Percentiles rank a stretch among this genome's conserved stretches.
Evolutionary conservation across 116 monocot species (phyloP).

Genomic region (Iris pallida): DNA sequence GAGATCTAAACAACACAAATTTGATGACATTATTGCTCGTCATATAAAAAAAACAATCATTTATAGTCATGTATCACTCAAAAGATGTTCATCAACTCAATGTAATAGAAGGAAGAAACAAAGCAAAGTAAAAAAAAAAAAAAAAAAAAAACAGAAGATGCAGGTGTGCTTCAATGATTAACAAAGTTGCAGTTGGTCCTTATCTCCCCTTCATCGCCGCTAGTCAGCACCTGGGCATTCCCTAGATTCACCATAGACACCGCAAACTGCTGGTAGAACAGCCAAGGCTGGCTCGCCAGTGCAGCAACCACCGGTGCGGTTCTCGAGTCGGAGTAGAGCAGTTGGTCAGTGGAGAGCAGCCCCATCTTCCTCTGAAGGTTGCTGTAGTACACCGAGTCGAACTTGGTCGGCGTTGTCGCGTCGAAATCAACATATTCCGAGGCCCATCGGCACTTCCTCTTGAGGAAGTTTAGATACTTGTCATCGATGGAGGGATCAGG

Average conservation of each 20-base stretch:
- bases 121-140: neutral
- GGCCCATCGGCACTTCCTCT: slow-evolving; percentile 53
- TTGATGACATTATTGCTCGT: too few species aligned
- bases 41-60: too few species aligned
- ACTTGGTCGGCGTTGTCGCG: slow-evolving; percentile 44
- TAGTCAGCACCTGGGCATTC: slow-evolving; percentile 54
- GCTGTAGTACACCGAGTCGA: slow-evolving; percentile 66
- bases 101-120: neutral
- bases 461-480: slow-evolving; percentile 50
- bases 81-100: neutral
- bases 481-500: slow-evolving; percentile 50
- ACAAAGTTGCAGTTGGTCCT: slow-evolving; percentile 65
- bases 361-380: slow-evolving; percentile 67
- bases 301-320: slow-evolving; percentile 43
- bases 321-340: slow-evolving; percentile 61
- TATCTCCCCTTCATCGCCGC: slow-evolving; percentile 68
- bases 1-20: too few species aligned
- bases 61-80: neutral
- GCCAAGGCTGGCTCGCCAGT: slow-evolving; percentile 41
- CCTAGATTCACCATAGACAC: slow-evolving; percentile 72
- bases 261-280: slow-evolving; percentile 72
- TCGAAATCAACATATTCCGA: slow-evolving; percentile 67
- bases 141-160: too few species aligned
- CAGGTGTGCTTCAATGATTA: slow-evolving; percentile 9
- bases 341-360: slow-evolving; percentile 64